These are phyloP conservation scores for Fusarium sp. DNA, from an alignment of 2,329 filamentous ascomycete species.

Conservation along the genomic window DNA sequence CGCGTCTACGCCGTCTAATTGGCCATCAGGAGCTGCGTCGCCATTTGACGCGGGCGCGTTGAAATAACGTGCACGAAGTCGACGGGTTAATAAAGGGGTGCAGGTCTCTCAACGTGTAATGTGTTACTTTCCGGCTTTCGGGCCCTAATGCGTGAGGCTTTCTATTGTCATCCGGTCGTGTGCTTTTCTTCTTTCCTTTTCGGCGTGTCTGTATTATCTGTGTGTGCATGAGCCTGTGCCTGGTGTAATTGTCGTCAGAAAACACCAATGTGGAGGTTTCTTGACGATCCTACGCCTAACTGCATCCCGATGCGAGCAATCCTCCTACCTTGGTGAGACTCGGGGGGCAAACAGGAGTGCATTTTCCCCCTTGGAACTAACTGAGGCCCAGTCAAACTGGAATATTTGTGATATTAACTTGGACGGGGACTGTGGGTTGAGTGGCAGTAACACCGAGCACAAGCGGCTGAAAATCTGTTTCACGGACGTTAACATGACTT, in stretches of 20 bases:
- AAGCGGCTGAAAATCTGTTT: slow-evolving; percentile 46
- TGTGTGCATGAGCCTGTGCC: slow-evolving; percentile 22
- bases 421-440: slow-evolving; percentile 23
- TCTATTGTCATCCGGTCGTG: slow-evolving; percentile 23
- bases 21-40: slow-evolving; percentile 32
- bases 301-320: slow-evolving; percentile 16
- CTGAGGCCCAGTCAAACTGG: slow-evolving; percentile 8
- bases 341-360: slow-evolving; percentile 1
- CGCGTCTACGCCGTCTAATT: slow-evolving; percentile 44
- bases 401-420: slow-evolving; percentile 19
- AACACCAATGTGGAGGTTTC: slow-evolving; percentile 26
- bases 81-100: slow-evolving; percentile 44
- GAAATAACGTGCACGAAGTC: slow-evolving; percentile 29
- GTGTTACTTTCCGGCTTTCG: slow-evolving; percentile 37
- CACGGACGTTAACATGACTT: slow-evolving; percentile 35
- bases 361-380: background rate
- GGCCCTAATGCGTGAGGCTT: slow-evolving; percentile 21
- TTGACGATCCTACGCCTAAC: slow-evolving; percentile 22
- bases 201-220: slow-evolving; percentile 24
- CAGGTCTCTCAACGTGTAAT: slow-evolving; percentile 32
- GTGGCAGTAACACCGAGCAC: slow-evolving; percentile 38
- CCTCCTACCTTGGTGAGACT: slow-evolving; percentile 22
- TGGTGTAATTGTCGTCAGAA: slow-evolving; percentile 19
- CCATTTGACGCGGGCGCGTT: slow-evolving; percentile 48
- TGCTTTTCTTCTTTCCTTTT: slow-evolving; percentile 7